Percentiles rank a stretch among this genome's conserved stretches.
Evolutionary conservation across 139 green algal genomes (phyloP).

Genomic region (Trebouxia sp.): DNA sequence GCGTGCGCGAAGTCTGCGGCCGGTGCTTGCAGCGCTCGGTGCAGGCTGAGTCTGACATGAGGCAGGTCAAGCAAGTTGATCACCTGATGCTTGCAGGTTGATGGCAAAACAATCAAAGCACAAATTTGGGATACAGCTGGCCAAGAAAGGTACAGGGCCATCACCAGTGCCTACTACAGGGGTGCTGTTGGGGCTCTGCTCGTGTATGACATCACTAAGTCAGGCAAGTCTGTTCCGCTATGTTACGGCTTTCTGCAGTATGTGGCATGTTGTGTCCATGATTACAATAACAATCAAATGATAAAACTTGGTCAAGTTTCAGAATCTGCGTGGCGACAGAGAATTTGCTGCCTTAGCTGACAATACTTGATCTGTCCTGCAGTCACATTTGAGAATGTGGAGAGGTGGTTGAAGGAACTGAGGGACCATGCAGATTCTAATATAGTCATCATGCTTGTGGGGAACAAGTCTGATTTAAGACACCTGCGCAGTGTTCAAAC

Average conservation of each 20-base stretch:
- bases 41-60: not conserved
- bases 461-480: constrained; percentile 98
- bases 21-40: not conserved
- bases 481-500: constrained; percentile 92
- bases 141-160: constrained; percentile 97
- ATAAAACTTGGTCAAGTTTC: too few species aligned
- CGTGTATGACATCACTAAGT: constrained; percentile 99
- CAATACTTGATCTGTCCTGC: not conserved
- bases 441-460: constrained; percentile 99
- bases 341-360: too few species aligned
- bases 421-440: constrained; percentile 97
- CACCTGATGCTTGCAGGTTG: constrained; percentile 70
- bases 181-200: constrained; percentile 96
- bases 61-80: not conserved
- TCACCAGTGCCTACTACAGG: constrained; percentile 99
- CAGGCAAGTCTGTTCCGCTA: not conserved
- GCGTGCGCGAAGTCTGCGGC: not conserved
- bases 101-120: constrained; percentile 99
- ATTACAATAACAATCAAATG: too few species aligned
- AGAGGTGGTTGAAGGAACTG: constrained; percentile 98
- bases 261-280: too few species aligned
- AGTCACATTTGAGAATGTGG: constrained; percentile 98
- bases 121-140: constrained; percentile 99
- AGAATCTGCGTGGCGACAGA: too few species aligned
- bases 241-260: not conserved